Evolutionary conservation across 2,329 filamentous ascomycete species (phyloP), one percentile per base, ranked within the genome.

Genomic region (Eutypella sp.): DNA sequence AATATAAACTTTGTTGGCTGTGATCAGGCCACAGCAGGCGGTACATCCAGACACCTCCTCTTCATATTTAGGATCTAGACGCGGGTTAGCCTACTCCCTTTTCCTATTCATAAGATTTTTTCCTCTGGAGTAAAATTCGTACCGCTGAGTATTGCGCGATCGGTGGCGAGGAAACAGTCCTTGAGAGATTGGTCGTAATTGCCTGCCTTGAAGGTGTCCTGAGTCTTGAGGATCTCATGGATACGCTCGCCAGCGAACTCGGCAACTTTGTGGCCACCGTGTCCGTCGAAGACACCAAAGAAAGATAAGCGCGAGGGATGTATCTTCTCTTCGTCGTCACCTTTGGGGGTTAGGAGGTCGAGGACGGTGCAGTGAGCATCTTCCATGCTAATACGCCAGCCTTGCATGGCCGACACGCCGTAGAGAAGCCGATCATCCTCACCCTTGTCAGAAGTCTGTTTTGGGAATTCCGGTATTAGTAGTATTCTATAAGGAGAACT

Each of bases 311-410:
- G 84, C 59, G 85, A 81, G 59, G 84, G 74, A 58, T 85, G 78
- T 42, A 74, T 71, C 27, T 82, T 81, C 58, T 85, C 78, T 55
- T 82, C 73, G 22, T 81, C 76, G 45, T 84, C 66, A 49, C 65
- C 65, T 47, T 69, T 61, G 47, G 66, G 61, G 50, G 82, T 75
- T 62, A 93, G 81, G 57, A 97, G 82, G 69, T 97, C 89, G 65
- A 99, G 86, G 43, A 97, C 74, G 46, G 87, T 81, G 51, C 88
- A 89, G 73, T 99, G 93, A 53, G 93, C 84, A 67, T 99, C 93
- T 70, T 99, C 93, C 93, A 99, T 99, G 76, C 89, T 96, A 73
- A 99, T 97, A 74, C 93, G 87, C 93, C 93, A 99, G 76, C 93
- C 93, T 73, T 99, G 93, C 93, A 99, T 99, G 71, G 90, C 90